Conservation (phyloP, 352 stramenopile species). For the Thalassiosira hispida region DNA sequence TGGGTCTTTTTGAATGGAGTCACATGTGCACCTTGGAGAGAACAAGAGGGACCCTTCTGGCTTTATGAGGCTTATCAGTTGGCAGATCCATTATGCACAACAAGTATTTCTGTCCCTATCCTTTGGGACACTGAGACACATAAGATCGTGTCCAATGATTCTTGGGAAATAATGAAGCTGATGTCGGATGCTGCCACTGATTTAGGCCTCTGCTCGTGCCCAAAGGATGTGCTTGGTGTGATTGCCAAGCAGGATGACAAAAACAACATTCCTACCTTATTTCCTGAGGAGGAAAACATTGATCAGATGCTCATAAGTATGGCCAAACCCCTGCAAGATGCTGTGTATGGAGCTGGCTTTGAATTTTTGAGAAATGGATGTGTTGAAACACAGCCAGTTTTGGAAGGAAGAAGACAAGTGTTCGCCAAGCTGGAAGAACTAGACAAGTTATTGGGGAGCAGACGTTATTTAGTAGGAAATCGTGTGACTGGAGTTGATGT, state of each 20-base stretch:
- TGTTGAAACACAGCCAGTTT: background rate
- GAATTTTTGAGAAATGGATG: background rate
- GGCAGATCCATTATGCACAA: conserved; percentile 6
- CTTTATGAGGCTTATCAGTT: conserved; percentile 33
- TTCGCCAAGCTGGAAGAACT: conserved; percentile 8
- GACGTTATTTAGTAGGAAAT: background rate
- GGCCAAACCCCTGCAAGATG: background rate
- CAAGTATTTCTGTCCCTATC: conserved; percentile 13
- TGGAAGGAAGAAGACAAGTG: background rate
- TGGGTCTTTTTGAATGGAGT: conserved; percentile 14
- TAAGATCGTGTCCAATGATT: conserved; percentile 37
- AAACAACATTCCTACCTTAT: conserved; percentile 6
- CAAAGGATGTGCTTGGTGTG: conserved; percentile 3
- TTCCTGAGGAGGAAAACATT: conserved; percentile 8
- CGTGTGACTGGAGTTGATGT: conserved; percentile 18
- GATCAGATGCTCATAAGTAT: conserved; percentile 6
- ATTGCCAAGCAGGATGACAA: background rate
- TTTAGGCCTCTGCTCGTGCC: background rate
- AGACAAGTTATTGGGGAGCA: background rate
- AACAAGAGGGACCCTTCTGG: conserved; percentile 22
- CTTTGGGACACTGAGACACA: conserved; percentile 26
- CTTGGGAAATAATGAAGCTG: conserved; percentile 32
- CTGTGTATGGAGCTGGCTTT: background rate
- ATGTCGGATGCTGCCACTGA: conserved; percentile 8
- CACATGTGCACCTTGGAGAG: conserved; percentile 14